Evolutionary conservation across 495 filamentous ascomycete genomes (phyloP), one percentile per base, ranked within the genome.

Genomic region (Bathelium albidoporum): DNA sequence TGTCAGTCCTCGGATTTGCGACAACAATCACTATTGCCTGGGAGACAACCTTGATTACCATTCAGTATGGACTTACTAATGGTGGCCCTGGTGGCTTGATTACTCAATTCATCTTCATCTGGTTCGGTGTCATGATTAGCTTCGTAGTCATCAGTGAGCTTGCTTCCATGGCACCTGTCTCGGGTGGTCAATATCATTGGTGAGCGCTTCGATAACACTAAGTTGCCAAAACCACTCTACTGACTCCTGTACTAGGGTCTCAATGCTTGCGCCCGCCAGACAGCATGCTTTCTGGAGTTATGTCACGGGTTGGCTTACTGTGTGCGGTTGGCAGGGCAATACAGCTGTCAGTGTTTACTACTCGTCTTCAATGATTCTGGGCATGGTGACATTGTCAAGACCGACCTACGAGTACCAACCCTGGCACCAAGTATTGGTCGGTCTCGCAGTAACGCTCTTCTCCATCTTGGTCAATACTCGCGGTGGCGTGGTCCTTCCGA

Each of bases 341-440:
- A 28, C 20, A 10, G 49, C 49, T 26, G 24, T 26, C 16, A 29
- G 5, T 11, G 24, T 9, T 7, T 55, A 28, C 16, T 9, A 10
- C 24, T 26, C 24, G 9, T 26, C 49, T 10, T 10, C 2, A 29
- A 3, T 28, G 22, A 55, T 55, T 2, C 24, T n/a, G 24, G 49
- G 49, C 49, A 26, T 55, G 20, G 49, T 20, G 2, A 20, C 20
- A 3, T 16, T 55, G 9, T 28, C 5, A 2, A 10, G 63, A 32
- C 68, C 73, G 3, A 55, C 59, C 10, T 83, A 82, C 65, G 62
- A 29, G 0, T 66, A 73, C 1, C 64, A 75, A 41, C 64, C 63
- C 14, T 85, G 81, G 80, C 80, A 85, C 22, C 43, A 20, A 18
- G 70, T 62, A 2, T 58, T 73, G 12, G 31, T 71, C 9, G 49